Conservation (phyloP, 1,139 yeast species). For the Arxiozyma heterogenica region DNA sequence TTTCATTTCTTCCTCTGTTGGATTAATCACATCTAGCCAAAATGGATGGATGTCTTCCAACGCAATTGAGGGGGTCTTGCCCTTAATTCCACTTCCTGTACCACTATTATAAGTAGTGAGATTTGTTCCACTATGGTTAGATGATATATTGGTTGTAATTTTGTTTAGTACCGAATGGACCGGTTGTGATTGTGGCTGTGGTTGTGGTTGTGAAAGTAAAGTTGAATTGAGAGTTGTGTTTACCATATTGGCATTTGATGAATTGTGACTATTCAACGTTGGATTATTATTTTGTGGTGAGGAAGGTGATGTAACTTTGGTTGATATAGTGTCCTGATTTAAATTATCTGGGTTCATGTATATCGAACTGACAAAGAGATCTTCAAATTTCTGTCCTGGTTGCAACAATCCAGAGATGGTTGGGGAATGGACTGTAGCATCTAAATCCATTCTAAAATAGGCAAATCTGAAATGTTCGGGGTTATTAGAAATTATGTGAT, state of each 20-base stretch:
- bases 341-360: conserved; percentile 17
- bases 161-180: neutral
- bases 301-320: conserved; percentile 1
- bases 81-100: neutral
- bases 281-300: conserved; percentile 1
- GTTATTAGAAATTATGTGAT: conserved; percentile 34
- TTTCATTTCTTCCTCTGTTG: conserved; percentile 95
- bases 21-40: conserved; percentile 89
- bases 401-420: conserved; percentile 73
- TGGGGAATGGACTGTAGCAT: conserved; percentile 83
- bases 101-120: neutral
- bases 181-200: neutral
- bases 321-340: conserved; percentile 1
- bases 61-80: neutral
- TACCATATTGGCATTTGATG: conserved; percentile 3
- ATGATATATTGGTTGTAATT: neutral
- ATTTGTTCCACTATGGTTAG: conserved; percentile 4
- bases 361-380: conserved; percentile 38
- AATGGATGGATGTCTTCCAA: conserved; percentile 45
- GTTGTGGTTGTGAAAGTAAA: neutral
- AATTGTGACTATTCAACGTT: neutral
- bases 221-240: conserved; percentile 5
- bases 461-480: conserved; percentile 64
- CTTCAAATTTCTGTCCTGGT: conserved; percentile 43
- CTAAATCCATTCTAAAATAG: conserved; percentile 83